Evolutionary conservation across 208 protist species (phyloP), one percentile per base, ranked within the genome.

Genomic region (Trypanosomatidae sp.): DNA sequence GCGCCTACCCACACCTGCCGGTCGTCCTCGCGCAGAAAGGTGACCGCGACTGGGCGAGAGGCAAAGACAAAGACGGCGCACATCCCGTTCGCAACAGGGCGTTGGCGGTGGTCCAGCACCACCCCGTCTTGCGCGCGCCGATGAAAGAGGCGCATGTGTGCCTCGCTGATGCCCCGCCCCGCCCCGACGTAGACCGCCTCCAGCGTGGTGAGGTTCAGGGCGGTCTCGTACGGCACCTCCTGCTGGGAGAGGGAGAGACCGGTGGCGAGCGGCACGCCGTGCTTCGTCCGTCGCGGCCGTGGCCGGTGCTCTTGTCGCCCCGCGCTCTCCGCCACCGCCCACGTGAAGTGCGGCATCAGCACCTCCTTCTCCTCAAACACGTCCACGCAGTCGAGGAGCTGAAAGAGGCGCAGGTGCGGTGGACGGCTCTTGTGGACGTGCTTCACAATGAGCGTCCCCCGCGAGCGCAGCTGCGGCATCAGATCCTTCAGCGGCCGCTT

Each of bases 341-440:
- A 95, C 8, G 76, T 80, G 19, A 95, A 70, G 74, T 93, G 88
- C 30, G 91, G 91, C 80, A 89, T 90, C 19, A 86, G 71, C 44
- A 85, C 82, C 69, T 80, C 72, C 0, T 62, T 71, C 0, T 81
- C 80, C 13, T 69, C 33, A 52, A 79, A 88, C 3, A 46, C 49
- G n/a, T 72, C 80, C 22, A 81, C 46, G 64, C 81, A 81, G 73
- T 92, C 88, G 47, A 85, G 81, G n/a, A 95, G 66, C 43, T 81
- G 76, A 46, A 93, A 91, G 64, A 82, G 88, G 22, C 86, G 83
- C 43, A 91, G 76, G 62, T 89, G 82, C 19, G 91, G 91, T 2
- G 71, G 71, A 28, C 81, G 73, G 56, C 59, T n/a, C 15, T 55
- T 28, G 44, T 56, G 52, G 53, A 76, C 76, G 74, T 91, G 76